Evolutionary conservation across 805 yeast species (phyloP), one percentile per base, ranked within the genome.

Genomic region (Gaillardinia entomophila): DNA sequence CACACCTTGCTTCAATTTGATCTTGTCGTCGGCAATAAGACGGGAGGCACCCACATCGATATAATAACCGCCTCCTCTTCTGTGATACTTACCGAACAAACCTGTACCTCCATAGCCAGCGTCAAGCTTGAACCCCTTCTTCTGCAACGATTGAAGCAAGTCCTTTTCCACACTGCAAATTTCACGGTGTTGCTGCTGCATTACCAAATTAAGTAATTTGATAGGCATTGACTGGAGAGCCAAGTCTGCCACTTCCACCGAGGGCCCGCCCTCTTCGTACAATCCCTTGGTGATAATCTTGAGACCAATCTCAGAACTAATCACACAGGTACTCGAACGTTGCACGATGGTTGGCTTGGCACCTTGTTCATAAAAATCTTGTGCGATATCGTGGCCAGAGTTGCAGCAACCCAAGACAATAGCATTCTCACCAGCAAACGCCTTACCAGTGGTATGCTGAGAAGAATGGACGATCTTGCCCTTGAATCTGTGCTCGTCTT

Each of bases 41-140:
- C 51, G 54, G 22, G 71, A 62, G 36, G 64, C 57, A 6, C 74
- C 74, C 28, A 65, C 71, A 39, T 68, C 71, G 35, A 62, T 63
- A 42, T 68, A 68, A 43, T 66, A 68, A 27, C 74, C 74, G 1
- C 73, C 71, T 20, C 68, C 69, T 42, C 65, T 53, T 31, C 69
- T 49, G 40, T 49, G 52, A 38, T 64, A 59, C 32, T 60, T 47
- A 14, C 68, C 63, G 34, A 61, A 57, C 32, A 67, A 42, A 3
- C 74, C 73, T 24, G 70, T 60, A 19, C 56, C 65, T 17, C 68
- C 73, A 48, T 54, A 56, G 13, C 73, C 73, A 17, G 57, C 49
- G 40, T 62, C 62, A n/a, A 59, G 44, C 43, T 63, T 48, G 52
- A 68, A 68, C 0, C 72, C 72, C 16, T 46, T 53, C 15, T 50